These are phyloP conservation scores for Exophiala sp. DNA, from an alignment of 2,329 filamentous ascomycete species.

Conservation along the genomic window DNA sequence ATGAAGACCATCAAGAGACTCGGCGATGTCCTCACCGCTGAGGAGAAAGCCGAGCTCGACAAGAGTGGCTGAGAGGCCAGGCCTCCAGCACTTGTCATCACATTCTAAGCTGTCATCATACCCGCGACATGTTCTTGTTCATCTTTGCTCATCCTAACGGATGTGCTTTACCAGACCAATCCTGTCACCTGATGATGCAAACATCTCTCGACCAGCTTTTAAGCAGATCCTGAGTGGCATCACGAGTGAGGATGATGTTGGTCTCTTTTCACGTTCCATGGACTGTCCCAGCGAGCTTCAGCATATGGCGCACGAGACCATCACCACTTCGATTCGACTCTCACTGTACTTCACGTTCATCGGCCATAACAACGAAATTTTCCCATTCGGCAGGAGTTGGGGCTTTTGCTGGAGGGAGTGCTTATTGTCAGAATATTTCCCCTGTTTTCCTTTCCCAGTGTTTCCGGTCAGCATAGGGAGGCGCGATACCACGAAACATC, in stretches of 20 bases:
- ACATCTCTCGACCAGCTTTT: constrained; percentile 1
- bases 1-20: constrained; percentile 54
- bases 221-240: constrained; percentile 6
- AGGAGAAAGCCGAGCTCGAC: constrained; percentile 47
- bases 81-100: not conserved
- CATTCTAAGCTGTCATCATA: constrained; percentile 6
- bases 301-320: not conserved
- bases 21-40: constrained; percentile 46
- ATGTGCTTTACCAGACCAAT: constrained; percentile 7
- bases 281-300: not conserved
- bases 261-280: not conserved
- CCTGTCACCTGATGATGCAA: constrained; percentile 5
- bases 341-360: not conserved
- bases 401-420: not conserved
- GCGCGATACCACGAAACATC: not conserved
- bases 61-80: constrained; percentile 20
- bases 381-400: not conserved
- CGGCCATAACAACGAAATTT: not conserved
- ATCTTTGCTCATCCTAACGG: constrained; percentile 9
- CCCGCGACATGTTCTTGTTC: constrained; percentile 10
- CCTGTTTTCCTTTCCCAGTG: constrained; percentile 1
- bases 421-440: not conserved
- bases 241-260: constrained; percentile 4
- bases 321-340: not conserved
- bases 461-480: not conserved